Conservation (phyloP, 2,329 filamentous ascomycete genomes). For the Claviceps purpurea region DNA sequence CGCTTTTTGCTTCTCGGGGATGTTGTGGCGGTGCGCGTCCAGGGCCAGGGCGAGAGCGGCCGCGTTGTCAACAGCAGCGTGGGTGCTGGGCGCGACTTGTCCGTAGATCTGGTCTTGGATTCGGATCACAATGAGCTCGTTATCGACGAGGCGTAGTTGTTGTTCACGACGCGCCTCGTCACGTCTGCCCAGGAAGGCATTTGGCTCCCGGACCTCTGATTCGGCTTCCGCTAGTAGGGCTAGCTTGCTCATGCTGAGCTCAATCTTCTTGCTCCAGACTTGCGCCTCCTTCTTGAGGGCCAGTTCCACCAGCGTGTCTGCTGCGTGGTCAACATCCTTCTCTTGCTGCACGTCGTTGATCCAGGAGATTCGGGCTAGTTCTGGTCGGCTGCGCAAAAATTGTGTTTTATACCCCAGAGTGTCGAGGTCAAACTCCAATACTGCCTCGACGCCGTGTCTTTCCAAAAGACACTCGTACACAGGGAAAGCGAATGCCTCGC, state of each 20-base stretch:
- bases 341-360: constrained; percentile 81
- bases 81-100: constrained; percentile 55
- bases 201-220: constrained; percentile 7
- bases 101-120: constrained; percentile 70
- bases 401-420: constrained; percentile 57
- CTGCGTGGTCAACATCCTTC: constrained; percentile 60
- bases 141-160: constrained; percentile 41
- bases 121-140: constrained; percentile 52
- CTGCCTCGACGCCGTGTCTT: constrained; percentile 47
- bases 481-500: constrained; percentile 55
- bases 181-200: constrained; percentile 24
- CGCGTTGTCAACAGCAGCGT: constrained; percentile 62
- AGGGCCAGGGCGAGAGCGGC: constrained; percentile 67
- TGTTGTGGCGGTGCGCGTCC: constrained; percentile 46
- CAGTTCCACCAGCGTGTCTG: constrained; percentile 54
- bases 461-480: constrained; percentile 69
- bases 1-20: constrained; percentile 47
- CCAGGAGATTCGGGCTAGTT: constrained; percentile 74
- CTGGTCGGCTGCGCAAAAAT: constrained; percentile 60
- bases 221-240: constrained; percentile 52
- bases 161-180: constrained; percentile 26
- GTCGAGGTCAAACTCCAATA: constrained; percentile 61
- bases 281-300: constrained; percentile 62
- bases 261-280: constrained; percentile 86
- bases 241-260: constrained; percentile 80